phyloP scores from a whole-genome alignment of 805 yeast genomes.

The Metschnikowia reukaufii region DNA sequence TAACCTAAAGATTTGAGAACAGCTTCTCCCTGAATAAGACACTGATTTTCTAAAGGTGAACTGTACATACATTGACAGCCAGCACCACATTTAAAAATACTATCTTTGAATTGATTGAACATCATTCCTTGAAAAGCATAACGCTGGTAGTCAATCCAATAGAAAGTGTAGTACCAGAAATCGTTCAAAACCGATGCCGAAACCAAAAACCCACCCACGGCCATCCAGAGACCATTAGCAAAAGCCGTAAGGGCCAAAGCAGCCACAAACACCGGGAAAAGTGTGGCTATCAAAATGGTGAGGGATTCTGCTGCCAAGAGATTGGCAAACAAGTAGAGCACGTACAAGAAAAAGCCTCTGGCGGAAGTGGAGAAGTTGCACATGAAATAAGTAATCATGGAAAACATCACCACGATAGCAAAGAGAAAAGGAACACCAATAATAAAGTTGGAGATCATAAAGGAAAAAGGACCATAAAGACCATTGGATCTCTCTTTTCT shows the following conservation, averaged over 20 bases:
- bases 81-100: constrained; percentile 30
- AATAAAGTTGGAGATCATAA: constrained; percentile 34
- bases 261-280: constrained; percentile 38
- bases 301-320: constrained; percentile 42
- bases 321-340: constrained; percentile 40
- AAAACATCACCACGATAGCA: constrained; percentile 29
- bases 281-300: constrained; percentile 35
- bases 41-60: constrained; percentile 27
- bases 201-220: constrained; percentile 43
- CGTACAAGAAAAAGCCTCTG: constrained; percentile 32
- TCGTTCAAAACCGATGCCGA: constrained; percentile 31
- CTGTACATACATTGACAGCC: constrained; percentile 37
- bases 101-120: constrained; percentile 36
- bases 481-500: constrained; percentile 37
- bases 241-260: constrained; percentile 42
- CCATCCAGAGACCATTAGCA: constrained; percentile 46
- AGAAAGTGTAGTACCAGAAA: constrained; percentile 43
- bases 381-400: constrained; percentile 36
- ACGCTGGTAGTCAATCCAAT: constrained; percentile 43
- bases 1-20: constrained; percentile 34
- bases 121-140: constrained; percentile 46
- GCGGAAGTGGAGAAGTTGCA: constrained; percentile 30
- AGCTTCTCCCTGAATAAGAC: constrained; percentile 35
- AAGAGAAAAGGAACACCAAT: constrained; percentile 40
- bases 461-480: constrained; percentile 37